Base-by-base conservation (phyloP, 257 asterid species). In the Solanum megistacrolobum region DNA sequence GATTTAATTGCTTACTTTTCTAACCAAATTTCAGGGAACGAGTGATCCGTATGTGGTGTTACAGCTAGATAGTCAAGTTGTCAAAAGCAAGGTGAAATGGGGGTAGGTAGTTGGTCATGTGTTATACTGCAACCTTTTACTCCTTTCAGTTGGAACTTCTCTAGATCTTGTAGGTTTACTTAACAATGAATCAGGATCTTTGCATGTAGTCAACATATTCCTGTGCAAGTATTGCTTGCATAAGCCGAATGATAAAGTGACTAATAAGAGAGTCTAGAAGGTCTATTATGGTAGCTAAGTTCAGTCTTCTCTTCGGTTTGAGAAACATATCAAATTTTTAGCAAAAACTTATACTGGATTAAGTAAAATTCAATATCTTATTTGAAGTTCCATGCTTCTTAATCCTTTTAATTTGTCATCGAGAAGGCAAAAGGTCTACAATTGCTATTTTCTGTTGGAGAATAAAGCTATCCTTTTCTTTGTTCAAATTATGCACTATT, bases 1-100 rank as follows among this genome's bases (percentile, higher is more conserved):
- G n/a, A 43, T 48, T 73, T 11, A 9, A 48, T 73, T 72, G 29
- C 73, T 8, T 48, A 27, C 2, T 13, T 43, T 43, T 27, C 29
- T n/a, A 31, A 16, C 13, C 14, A 31, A 25, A 31, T 91, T 83
- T 52, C 93, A 97, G 99, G 99, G 99, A 90, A 96, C 99, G 74
- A 97, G 99, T 88, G 99, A 97, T 94, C 99, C 99, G 43, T 97
- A 97, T 88, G 98, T 95, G 86, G 92, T 97, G 87, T 74, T 95
- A 89, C 95, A 96, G 88, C 90, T 97, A 92, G 95, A 96, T 78
- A 86, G 94, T 90, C 98, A 95, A 93, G 92, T 89, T 83, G 94
- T 90, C 89, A 96, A 94, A 92, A 97, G 98, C 96, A 94, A 95
- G 90, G 93, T 94, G 66, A 97, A 95, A 89, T 97, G 99, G 99